A percentile compares a stretch with the other conserved stretches of the same genome.
Conservation (phyloP, 2,329 filamentous ascomycete genomes). For the Ceratocystis variospora region DNA sequence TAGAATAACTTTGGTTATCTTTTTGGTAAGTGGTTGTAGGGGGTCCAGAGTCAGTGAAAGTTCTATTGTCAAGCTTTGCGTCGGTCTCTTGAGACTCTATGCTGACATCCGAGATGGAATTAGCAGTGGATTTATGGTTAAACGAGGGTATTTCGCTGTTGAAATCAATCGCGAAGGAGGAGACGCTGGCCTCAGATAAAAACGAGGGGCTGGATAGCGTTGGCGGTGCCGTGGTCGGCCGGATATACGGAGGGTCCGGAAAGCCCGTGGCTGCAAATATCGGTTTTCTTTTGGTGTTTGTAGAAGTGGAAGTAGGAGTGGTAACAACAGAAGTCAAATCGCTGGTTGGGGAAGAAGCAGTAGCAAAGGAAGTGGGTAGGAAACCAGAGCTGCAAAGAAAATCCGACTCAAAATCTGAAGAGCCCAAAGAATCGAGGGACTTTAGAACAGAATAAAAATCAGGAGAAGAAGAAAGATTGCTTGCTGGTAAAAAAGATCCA, state of each 20-base stretch:
- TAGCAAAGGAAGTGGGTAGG: slow-evolving; percentile 8
- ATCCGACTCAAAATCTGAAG: slow-evolving; percentile 16
- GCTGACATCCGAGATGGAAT: slow-evolving; percentile 30
- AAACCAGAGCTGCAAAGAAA: slow-evolving; percentile 13
- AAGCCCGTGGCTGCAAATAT: neutral
- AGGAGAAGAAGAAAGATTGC: slow-evolving; percentile 12
- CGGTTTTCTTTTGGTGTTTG: neutral
- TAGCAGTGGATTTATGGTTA: slow-evolving; percentile 37
- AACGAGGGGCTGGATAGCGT: slow-evolving; percentile 20
- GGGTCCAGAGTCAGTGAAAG: neutral
- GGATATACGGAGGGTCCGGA: slow-evolving; percentile 4
- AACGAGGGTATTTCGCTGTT: slow-evolving; percentile 41
- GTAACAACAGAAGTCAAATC: neutral
- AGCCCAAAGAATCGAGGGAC: slow-evolving; percentile 17
- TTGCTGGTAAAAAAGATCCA: slow-evolving; percentile 3
- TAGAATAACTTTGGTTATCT: neutral
- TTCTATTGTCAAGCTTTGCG: neutral
- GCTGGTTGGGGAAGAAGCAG: neutral
- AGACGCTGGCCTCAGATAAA: slow-evolving; percentile 8
- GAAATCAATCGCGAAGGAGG: slow-evolving; percentile 22
- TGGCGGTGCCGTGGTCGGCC: slow-evolving; percentile 15
- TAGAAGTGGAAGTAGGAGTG: slow-evolving; percentile 3
- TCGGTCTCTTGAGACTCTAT: neutral
- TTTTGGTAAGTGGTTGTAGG: neutral
- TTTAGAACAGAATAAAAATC: slow-evolving; percentile 8